phyloP scores from a whole-genome alignment of 805 yeast species.

The Candida maesae region DNA sequence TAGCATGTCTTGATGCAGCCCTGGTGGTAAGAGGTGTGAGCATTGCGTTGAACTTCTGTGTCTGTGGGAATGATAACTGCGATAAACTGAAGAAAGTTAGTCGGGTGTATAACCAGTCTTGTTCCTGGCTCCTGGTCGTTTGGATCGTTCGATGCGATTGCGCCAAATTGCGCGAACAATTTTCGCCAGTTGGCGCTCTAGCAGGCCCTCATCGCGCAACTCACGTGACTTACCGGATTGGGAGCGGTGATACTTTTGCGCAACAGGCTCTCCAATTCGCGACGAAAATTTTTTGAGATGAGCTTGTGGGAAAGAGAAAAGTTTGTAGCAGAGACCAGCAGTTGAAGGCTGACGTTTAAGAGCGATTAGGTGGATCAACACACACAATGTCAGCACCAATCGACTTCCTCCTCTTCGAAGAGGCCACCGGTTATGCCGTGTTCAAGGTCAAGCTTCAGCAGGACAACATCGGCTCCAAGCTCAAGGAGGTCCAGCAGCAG shows the following conservation, averaged over 20 bases:
- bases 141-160: too few species aligned
- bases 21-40: neutral
- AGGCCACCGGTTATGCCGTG: conserved; percentile 97
- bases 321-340: neutral
- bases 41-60: neutral
- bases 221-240: too few species aligned
- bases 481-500: conserved; percentile 92
- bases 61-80: too few species aligned
- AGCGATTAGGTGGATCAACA: neutral
- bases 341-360: neutral
- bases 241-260: too few species aligned
- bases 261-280: too few species aligned
- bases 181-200: neutral
- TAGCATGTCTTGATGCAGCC: neutral
- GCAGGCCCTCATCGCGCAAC: too few species aligned
- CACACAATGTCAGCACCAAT: conserved; percentile 47
- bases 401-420: conserved; percentile 93
- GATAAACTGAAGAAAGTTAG: too few species aligned
- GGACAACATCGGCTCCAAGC: conserved; percentile 87
- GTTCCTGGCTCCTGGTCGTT: too few species aligned
- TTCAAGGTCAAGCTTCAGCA: conserved; percentile 92
- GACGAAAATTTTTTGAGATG: conserved; percentile 11
- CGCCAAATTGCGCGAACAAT: neutral
- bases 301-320: too few species aligned
- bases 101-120: too few species aligned